Conservation (phyloP, 1,284 basidiomycete species). For the Puccinia horiana region DNA sequence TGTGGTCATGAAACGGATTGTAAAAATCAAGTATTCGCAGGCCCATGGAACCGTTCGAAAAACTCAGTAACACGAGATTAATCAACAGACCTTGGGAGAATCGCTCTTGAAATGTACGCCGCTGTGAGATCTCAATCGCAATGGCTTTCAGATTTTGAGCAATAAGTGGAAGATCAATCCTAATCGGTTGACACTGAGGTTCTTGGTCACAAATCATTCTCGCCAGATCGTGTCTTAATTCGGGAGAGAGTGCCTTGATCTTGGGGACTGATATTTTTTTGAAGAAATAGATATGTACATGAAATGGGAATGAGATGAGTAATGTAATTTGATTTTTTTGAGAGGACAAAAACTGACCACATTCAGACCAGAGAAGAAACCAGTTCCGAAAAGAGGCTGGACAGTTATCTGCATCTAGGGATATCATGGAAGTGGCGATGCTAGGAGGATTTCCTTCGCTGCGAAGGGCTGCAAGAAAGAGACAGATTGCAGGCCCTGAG, state of each 20-base stretch:
- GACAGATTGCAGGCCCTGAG: constrained; percentile 35
- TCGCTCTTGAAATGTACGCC: constrained; percentile 47
- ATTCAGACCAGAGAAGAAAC: constrained; percentile 42
- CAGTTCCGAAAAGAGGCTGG: constrained; percentile 45
- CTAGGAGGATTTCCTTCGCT: constrained; percentile 28
- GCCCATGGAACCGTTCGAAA: not conserved
- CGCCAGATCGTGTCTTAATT: constrained; percentile 35
- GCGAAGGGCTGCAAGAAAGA: constrained; percentile 34
- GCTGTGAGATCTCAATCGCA: constrained; percentile 45
- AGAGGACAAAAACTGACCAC: constrained; percentile 5
- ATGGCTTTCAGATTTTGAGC: constrained; percentile 41
- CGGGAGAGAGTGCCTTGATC: constrained; percentile 28
- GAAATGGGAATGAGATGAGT: not conserved
- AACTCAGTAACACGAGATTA: not conserved
- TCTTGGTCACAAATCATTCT: constrained; percentile 46
- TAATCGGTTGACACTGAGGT: constrained; percentile 36
- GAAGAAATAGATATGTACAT: not conserved
- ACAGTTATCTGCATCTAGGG: constrained; percentile 26
- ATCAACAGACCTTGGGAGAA: constrained; percentile 27
- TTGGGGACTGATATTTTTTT: constrained; percentile 7
- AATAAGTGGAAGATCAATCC: constrained; percentile 33
- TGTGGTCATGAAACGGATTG: not conserved
- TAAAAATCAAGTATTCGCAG: not conserved
- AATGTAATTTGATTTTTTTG: not conserved
- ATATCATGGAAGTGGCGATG: constrained; percentile 27